Conservation (phyloP, 768 basidiomycete species). For the Termitomyces sp. region DNA sequence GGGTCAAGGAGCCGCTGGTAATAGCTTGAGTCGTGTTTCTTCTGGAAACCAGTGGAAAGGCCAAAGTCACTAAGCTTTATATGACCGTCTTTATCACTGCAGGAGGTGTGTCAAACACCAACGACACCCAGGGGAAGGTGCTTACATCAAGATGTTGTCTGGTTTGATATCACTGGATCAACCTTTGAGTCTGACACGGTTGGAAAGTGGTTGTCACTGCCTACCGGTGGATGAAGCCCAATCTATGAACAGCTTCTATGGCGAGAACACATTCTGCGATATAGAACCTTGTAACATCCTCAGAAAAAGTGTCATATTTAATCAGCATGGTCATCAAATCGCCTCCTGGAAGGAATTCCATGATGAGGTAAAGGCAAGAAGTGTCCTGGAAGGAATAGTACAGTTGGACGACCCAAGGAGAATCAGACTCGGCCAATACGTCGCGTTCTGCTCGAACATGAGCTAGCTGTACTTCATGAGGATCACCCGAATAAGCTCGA, state of each 20-base stretch:
- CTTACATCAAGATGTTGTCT: constrained; percentile 75
- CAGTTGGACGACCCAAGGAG: constrained; percentile 93
- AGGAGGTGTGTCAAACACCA: constrained; percentile 1
- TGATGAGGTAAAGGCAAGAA: constrained; percentile 89
- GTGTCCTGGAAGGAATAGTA: constrained; percentile 99
- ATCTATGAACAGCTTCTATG: constrained; percentile 94
- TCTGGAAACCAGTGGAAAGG: constrained; percentile 98
- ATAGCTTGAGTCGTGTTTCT: constrained; percentile 94
- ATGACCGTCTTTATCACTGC: constrained; percentile 87
- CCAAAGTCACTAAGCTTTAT: constrained; percentile 99
- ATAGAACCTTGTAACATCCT: constrained; percentile 97
- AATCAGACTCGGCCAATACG: constrained; percentile 92
- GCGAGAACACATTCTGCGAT: constrained; percentile 98
- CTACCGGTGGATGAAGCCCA: constrained; percentile 96
- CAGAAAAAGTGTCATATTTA: constrained; percentile 98
- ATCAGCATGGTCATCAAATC: constrained; percentile 99
- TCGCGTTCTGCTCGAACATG: constrained; percentile 98
- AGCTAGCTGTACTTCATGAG: constrained; percentile 62
- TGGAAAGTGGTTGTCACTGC: constrained; percentile 12
- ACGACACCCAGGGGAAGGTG: constrained; percentile 28
- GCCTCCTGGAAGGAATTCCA: constrained; percentile 98
- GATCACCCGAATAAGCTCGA: not conserved
- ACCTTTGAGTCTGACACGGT: not conserved
- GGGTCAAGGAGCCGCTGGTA: constrained; percentile 85
- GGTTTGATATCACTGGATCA: constrained; percentile 90